Evolutionary conservation across 306 rosid species (phyloP).

Genomic region (Luffa acutangula): DNA sequence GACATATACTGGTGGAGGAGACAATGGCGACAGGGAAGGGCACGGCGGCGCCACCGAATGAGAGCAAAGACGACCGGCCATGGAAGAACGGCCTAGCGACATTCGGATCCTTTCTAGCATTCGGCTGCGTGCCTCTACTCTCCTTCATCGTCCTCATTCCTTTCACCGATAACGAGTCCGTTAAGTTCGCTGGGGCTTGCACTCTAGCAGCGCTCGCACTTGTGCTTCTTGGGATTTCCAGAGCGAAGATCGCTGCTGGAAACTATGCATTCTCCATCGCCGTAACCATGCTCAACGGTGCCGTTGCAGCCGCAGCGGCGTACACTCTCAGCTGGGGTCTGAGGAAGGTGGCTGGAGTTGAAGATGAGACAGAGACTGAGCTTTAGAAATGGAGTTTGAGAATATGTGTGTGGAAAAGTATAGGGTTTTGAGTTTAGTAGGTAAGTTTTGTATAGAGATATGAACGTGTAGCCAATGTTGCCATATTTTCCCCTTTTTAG

Average conservation of each 20-base stretch:
- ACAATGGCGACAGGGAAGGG: conserved; percentile 38
- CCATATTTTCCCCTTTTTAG: too few relatives aligned
- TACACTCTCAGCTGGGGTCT: conserved; percentile 41
- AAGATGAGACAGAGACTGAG: neutral
- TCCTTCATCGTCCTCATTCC: conserved; percentile 54
- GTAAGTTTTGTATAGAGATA: too few relatives aligned
- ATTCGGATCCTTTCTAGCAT: conserved; percentile 33
- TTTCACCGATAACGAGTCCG: conserved; percentile 27
- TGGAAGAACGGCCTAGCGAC: conserved; percentile 52
- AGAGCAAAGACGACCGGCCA: conserved; percentile 31
- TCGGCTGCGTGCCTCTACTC: conserved; percentile 41
- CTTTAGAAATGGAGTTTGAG: too few relatives aligned
- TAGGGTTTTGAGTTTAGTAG: too few relatives aligned
- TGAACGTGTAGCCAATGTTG: too few relatives aligned
- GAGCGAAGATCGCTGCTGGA: conserved; percentile 40
- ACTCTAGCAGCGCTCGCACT: conserved; percentile 36
- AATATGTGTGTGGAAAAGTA: too few relatives aligned
- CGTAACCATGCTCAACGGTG: conserved; percentile 33
- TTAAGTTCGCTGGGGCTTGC: conserved; percentile 48
- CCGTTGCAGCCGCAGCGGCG: conserved; percentile 42
- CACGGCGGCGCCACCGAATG: conserved; percentile 26
- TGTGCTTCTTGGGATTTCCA: conserved; percentile 35
- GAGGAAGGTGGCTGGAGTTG: conserved; percentile 27
- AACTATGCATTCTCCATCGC: conserved; percentile 25
- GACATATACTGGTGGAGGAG: conserved; percentile 41